Evolutionary conservation across 1,284 basidiomycete genomes (phyloP).

Genomic region (Sporisorium reilianum): DNA sequence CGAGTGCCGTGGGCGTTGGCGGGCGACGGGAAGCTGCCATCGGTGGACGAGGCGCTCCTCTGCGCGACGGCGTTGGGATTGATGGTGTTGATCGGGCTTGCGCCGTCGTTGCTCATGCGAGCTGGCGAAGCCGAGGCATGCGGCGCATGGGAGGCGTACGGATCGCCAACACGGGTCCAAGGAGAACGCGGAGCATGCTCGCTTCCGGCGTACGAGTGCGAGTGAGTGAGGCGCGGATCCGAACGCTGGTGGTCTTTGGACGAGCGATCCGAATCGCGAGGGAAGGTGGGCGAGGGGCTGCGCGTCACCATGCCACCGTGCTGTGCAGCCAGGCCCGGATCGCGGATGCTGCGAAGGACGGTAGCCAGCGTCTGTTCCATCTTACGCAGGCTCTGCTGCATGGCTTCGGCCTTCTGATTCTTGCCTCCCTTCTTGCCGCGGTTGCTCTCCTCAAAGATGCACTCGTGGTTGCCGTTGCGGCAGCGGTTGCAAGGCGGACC

Average conservation of each 20-base stretch:
- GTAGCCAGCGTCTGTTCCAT: conserved; percentile 66
- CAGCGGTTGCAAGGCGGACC: conserved; percentile 86
- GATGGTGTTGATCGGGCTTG: conserved; percentile 46
- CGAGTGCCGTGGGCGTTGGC: conserved; percentile 37
- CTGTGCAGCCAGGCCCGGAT: conserved; percentile 53
- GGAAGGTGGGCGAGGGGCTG: conserved; percentile 38
- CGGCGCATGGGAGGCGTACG: conserved; percentile 21
- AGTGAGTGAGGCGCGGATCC: conserved; percentile 41
- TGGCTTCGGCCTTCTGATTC: conserved; percentile 62
- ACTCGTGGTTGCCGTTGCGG: conserved; percentile 62
- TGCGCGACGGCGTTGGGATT: conserved; percentile 48
- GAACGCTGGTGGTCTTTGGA: conserved; percentile 15
- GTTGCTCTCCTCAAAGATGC: conserved; percentile 67
- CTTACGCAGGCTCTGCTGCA: conserved; percentile 66
- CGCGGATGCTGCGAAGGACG: conserved; percentile 61
- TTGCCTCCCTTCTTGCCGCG: conserved; percentile 68
- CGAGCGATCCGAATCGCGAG: conserved; percentile 11
- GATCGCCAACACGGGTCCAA: conserved; percentile 32
- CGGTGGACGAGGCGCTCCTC: conserved; percentile 43
- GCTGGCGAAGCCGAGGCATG: conserved; percentile 32
- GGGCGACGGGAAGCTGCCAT: conserved; percentile 34
- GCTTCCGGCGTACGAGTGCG: conserved; percentile 21
- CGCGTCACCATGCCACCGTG: conserved; percentile 55
- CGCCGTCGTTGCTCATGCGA: conserved; percentile 26
- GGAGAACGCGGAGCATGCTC: conserved; percentile 39